phyloP scores from a whole-genome alignment of 768 basidiomycete genomes.

The Dendrothele bispora region DNA sequence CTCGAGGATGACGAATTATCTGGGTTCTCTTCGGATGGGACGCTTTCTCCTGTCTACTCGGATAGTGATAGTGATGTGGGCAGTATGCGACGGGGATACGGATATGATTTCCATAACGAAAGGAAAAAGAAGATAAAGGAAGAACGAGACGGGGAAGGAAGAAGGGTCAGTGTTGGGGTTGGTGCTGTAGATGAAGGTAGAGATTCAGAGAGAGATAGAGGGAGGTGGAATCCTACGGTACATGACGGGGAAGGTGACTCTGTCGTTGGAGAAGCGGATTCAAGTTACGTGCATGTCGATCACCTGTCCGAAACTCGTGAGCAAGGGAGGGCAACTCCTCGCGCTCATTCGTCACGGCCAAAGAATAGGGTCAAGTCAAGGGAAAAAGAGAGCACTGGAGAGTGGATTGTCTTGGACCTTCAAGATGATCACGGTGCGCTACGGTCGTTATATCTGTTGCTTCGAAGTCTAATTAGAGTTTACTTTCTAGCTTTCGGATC shows the following conservation, averaged over 20 bases:
- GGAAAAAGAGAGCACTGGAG: constrained; percentile 26
- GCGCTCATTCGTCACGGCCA: too few relatives aligned
- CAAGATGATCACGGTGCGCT: constrained; percentile 42
- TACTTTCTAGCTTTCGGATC: constrained; percentile 41
- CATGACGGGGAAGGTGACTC: too few relatives aligned
- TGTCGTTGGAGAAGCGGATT: constrained; percentile 1
- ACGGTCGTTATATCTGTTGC: neutral
- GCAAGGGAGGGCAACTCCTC: too few relatives aligned
- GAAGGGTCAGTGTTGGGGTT: neutral
- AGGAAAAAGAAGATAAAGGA: too few relatives aligned
- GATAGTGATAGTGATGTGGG: constrained; percentile 28
- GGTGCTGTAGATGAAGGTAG: neutral
- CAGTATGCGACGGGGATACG: neutral
- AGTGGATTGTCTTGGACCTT: constrained; percentile 56
- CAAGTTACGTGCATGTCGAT: constrained; percentile 3
- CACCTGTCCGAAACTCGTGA: neutral
- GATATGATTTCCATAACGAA: neutral
- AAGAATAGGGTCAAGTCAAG: too few relatives aligned
- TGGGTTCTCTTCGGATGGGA: constrained; percentile 1
- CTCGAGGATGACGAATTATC: constrained; percentile 4
- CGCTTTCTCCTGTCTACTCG: constrained; percentile 39
- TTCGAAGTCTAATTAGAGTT: constrained; percentile 1
- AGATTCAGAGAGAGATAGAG: neutral
- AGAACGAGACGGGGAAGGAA: neutral
- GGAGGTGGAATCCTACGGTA: too few relatives aligned